Conservation (phyloP, 768 basidiomycete species). For the Rhodosporidiobolus sp. region DNA sequence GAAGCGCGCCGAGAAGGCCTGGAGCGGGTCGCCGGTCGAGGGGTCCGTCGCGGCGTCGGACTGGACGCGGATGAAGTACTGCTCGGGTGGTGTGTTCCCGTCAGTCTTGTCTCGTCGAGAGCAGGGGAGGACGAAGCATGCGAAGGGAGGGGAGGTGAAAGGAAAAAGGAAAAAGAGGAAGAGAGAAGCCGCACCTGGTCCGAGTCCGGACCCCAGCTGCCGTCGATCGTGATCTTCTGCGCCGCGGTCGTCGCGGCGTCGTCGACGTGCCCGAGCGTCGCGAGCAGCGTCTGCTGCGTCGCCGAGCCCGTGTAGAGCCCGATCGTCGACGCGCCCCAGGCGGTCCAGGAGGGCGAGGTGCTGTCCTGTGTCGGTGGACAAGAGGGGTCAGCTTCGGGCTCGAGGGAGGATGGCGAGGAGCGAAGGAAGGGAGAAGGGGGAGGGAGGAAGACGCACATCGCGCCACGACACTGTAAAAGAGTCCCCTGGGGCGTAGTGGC, state of each 20-base stretch:
- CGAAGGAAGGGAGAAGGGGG: neutral
- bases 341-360: neutral
- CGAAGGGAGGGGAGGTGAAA: neutral
- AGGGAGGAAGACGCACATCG: neutral
- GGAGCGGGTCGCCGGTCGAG: slow-evolving; percentile 9
- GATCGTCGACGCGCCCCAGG: neutral
- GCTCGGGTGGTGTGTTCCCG: neutral
- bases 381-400: too few relatives aligned
- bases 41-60: neutral
- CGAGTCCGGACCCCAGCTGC: slow-evolving; percentile 2
- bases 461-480: slow-evolving; percentile 9
- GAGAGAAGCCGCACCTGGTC: too few relatives aligned
- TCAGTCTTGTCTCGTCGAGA: neutral
- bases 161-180: neutral
- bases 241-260: slow-evolving; percentile 6
- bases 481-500: neutral
- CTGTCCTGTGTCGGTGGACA: neutral
- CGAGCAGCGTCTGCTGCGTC: neutral
- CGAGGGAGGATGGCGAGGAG: too few relatives aligned
- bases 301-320: slow-evolving; percentile 19
- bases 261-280: slow-evolving; percentile 7
- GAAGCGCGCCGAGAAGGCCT: slow-evolving; percentile 32
- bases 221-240: slow-evolving; percentile 12
- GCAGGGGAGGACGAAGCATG: neutral
- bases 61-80: slow-evolving; percentile 30